phyloP scores from a whole-genome alignment of 2,329 filamentous ascomycete species.

The Sphaerostilbella broomeana region DNA sequence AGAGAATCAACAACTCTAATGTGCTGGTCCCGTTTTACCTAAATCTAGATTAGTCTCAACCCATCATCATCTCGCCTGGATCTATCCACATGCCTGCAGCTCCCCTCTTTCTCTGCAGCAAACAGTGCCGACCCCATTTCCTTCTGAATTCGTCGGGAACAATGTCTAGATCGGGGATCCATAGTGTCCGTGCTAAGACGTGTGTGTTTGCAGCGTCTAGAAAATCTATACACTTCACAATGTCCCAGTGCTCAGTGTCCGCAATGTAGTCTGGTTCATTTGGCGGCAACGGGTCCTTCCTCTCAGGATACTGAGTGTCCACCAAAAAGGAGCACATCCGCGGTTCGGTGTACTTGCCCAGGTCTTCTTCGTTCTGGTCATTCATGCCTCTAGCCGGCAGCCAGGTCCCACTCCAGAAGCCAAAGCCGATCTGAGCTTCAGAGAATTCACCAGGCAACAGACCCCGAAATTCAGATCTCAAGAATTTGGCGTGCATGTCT shows the following conservation, averaged over 20 bases:
- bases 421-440: conserved; percentile 62
- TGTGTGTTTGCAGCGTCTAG: conserved; percentile 72
- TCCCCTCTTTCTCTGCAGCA: conserved; percentile 56
- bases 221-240: conserved; percentile 68
- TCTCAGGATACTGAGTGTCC: conserved; percentile 71
- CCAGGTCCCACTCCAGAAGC: conserved; percentile 78
- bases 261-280: conserved; percentile 76
- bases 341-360: conserved; percentile 77
- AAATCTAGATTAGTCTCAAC: no score
- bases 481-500: conserved; percentile 79
- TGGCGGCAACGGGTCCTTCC: conserved; percentile 44
- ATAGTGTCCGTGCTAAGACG: conserved; percentile 68
- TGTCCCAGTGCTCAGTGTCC: conserved; percentile 70
- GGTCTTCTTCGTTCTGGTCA: conserved; percentile 80
- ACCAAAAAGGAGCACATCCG: conserved; percentile 75
- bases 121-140: conserved; percentile 83
- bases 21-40: no score
- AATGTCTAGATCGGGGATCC: conserved; percentile 66
- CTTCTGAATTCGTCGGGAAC: conserved; percentile 65
- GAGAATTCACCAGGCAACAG: conserved; percentile 86
- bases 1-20: no score
- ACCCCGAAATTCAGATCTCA: conserved; percentile 84
- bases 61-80: conserved; percentile 12
- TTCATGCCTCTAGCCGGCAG: conserved; percentile 80
- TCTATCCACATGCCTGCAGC: conserved; percentile 4